These are phyloP conservation scores for Trichomonas tenax DNA, from an alignment of 208 protist species.

Conservation along the genomic window DNA sequence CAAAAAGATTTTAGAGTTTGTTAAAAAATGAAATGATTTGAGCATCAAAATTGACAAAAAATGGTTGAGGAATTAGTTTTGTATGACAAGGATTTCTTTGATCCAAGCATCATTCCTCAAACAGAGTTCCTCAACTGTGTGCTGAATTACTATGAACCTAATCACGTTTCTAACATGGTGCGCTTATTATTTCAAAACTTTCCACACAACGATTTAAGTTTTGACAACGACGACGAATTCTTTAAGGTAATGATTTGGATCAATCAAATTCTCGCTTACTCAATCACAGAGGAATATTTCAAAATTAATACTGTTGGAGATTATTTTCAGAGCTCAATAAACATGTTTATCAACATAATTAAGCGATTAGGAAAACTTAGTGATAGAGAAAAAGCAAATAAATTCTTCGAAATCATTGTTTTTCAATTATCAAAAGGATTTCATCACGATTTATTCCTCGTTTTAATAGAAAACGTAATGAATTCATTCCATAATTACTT, in stretches of 20 bases:
- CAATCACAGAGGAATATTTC: neutral
- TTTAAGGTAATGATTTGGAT: neutral
- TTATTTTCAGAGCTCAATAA: neutral
- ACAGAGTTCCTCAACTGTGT: neutral
- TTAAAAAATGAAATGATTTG: too few species aligned
- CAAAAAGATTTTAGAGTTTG: too few species aligned
- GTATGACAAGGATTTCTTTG: neutral
- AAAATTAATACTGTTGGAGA: neutral
- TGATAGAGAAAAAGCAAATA: neutral
- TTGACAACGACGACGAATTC: neutral
- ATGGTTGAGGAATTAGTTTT: neutral
- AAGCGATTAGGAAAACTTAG: neutral
- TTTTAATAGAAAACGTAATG: neutral
- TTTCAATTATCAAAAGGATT: neutral
- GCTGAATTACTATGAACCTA: neutral
- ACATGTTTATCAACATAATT: neutral
- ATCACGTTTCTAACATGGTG: neutral
- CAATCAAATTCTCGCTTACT: neutral
- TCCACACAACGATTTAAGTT: neutral
- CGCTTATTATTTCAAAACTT: neutral
- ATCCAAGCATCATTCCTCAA: neutral
- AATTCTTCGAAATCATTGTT: neutral
- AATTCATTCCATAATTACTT: neutral
- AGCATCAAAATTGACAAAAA: too few species aligned
- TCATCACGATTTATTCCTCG: neutral